Conservation (phyloP, 352 stramenopile species). For the Phytophthora nicotianae region DNA sequence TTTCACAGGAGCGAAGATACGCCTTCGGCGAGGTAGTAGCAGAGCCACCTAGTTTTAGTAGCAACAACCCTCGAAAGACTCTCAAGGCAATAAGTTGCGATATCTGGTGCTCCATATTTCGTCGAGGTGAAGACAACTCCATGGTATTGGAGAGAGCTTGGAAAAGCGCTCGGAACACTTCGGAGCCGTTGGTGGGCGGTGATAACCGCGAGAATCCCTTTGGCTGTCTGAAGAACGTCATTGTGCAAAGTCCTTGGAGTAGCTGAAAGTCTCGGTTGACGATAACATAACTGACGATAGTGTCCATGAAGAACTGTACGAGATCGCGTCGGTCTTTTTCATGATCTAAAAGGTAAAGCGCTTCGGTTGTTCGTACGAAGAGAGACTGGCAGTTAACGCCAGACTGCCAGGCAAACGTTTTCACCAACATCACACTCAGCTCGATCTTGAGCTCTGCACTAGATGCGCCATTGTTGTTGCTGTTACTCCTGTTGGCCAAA, state of each 20-base stretch:
- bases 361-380: constrained; percentile 60
- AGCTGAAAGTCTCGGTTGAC: constrained; percentile 50
- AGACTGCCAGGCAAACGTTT: constrained; percentile 60
- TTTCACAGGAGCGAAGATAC: constrained; percentile 36
- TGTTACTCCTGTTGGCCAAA: constrained; percentile 45
- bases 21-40: constrained; percentile 33
- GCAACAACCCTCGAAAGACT: constrained; percentile 56
- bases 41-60: constrained; percentile 42
- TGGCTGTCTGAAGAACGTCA: constrained; percentile 47
- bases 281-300: constrained; percentile 44
- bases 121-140: constrained; percentile 8
- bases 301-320: constrained; percentile 47
- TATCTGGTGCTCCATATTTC: constrained; percentile 39
- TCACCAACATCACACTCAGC: constrained; percentile 63
- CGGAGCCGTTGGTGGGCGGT: constrained; percentile 42
- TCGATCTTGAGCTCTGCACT: constrained; percentile 51
- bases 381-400: constrained; percentile 48
- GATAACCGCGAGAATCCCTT: constrained; percentile 39
- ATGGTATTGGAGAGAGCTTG: constrained; percentile 42
- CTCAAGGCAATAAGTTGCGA: constrained; percentile 71
- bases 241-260: constrained; percentile 56
- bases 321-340: constrained; percentile 61
- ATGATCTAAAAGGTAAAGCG: constrained; percentile 66
- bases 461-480: not conserved
- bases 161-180: constrained; percentile 57